Percentiles rank a stretch among this genome's conserved stretches.
Conservation (phyloP, 2,329 filamentous ascomycete species). For the Chalaropsis ovoidea region DNA sequence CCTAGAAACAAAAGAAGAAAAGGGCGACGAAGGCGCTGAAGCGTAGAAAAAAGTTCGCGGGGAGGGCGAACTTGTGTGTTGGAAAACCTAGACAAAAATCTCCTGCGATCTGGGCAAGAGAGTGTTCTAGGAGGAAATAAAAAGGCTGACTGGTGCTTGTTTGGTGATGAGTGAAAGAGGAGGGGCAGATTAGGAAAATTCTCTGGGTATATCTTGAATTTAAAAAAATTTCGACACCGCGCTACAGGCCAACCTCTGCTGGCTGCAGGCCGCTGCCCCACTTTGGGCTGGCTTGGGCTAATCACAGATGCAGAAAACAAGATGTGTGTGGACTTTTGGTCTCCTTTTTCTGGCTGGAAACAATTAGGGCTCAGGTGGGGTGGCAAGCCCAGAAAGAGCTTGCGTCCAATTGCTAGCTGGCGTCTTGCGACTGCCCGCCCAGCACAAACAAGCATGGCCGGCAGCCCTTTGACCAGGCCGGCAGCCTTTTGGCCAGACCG, state of each 20-base stretch:
- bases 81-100: constrained; percentile 38
- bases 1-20: constrained; percentile 42
- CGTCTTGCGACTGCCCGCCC: no score
- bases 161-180: constrained; percentile 16
- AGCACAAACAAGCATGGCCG: no score
- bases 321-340: constrained; percentile 25
- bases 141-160: constrained; percentile 17
- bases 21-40: constrained; percentile 34
- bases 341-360: constrained; percentile 8
- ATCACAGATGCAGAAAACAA: constrained; percentile 19
- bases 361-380: constrained; percentile 25
- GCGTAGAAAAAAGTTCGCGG: constrained; percentile 32
- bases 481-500: no score
- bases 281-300: constrained; percentile 20
- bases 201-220: constrained; percentile 17
- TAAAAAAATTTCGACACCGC: constrained; percentile 12
- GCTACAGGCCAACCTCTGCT: constrained; percentile 12
- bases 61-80: constrained; percentile 20
- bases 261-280: constrained; percentile 16
- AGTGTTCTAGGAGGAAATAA: constrained; percentile 35
- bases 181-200: constrained; percentile 21
- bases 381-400: constrained; percentile 16
- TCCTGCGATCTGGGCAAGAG: constrained; percentile 41
- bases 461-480: no score
- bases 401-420: background rate